phyloP scores from a whole-genome alignment of 352 stramenopile genomes.

The Phytophthora pseudosyringae region DNA sequence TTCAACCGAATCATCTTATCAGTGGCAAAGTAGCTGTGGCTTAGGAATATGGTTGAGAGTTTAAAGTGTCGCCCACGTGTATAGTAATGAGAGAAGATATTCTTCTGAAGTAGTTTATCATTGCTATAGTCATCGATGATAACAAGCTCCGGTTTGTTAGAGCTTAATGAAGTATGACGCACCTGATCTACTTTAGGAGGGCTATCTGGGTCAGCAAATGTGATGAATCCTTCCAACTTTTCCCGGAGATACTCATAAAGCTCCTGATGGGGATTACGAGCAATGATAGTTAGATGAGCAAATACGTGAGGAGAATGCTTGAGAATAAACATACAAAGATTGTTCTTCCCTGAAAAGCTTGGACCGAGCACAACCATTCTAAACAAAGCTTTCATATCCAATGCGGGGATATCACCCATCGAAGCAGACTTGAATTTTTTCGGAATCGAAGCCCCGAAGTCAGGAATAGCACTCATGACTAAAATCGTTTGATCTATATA shows the following conservation, averaged over 20 bases:
- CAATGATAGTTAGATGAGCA: background rate
- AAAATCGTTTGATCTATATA: constrained; percentile 22
- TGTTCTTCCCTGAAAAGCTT: no score
- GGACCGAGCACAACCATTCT: constrained; percentile 19
- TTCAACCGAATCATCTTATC: no score
- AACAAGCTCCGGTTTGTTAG: constrained; percentile 3
- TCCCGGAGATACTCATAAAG: background rate
- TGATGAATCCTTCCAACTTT: background rate
- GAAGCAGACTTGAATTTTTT: constrained; percentile 13
- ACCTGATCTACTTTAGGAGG: background rate
- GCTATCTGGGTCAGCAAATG: background rate
- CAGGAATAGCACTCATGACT: constrained; percentile 7
- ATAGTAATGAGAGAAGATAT: background rate
- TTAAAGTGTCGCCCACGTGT: no score
- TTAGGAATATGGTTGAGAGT: background rate
- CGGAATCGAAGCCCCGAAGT: constrained; percentile 11
- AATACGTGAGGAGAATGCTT: no score
- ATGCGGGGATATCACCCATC: constrained; percentile 3
- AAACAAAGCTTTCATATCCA: constrained; percentile 36
- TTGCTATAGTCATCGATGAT: constrained; percentile 3
- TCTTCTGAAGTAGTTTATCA: constrained; percentile 1
- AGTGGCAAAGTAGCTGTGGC: no score
- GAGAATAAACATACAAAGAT: no score
- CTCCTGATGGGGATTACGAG: background rate
- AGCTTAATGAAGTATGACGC: background rate